phyloP scores from a whole-genome alignment of 768 basidiomycete genomes.

The Rhodotorula babjevae region DNA sequence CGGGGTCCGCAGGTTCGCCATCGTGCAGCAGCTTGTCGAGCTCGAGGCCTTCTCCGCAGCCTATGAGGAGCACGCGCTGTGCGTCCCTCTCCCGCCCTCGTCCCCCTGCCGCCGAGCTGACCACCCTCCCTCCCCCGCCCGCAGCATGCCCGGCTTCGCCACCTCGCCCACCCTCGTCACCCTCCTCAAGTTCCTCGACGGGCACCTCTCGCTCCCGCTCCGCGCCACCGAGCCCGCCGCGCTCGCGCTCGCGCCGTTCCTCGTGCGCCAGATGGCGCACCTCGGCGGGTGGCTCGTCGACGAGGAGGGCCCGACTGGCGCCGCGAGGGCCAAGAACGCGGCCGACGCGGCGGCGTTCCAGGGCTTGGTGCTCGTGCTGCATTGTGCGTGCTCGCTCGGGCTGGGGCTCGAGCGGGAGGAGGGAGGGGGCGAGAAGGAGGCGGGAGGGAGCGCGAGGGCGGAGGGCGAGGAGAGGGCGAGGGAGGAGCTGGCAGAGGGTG shows the following conservation, averaged over 20 bases:
- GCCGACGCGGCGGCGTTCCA: constrained; percentile 23
- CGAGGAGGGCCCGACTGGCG: not conserved
- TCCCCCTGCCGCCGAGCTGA: not conserved
- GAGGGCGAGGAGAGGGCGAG: not conserved
- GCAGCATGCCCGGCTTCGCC: constrained; percentile 22
- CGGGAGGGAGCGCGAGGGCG: not conserved
- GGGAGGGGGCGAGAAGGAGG: not conserved
- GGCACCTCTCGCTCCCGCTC: constrained; percentile 10
- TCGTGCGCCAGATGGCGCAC: not conserved
- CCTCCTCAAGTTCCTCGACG: constrained; percentile 39
- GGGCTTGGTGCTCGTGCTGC: constrained; percentile 25
- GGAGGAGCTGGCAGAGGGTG: not conserved
- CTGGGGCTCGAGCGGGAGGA: constrained; percentile 8
- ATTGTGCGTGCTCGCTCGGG: constrained; percentile 20
- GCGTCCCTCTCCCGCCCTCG: not conserved
- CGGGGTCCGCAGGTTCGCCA: constrained; percentile 6
- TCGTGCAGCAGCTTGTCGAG: constrained; percentile 24
- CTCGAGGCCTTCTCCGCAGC: constrained; percentile 1
- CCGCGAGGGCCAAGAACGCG: not conserved
- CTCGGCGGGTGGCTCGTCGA: constrained; percentile 1
- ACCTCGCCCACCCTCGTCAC: constrained; percentile 17
- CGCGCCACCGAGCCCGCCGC: not conserved
- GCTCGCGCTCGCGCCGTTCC: constrained; percentile 8
- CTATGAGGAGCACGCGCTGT: constrained; percentile 13
- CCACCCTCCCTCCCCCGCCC: too few species aligned